Evolutionary conservation across 139 green algal species (phyloP).

Genomic region (Picochlorum sp.): DNA sequence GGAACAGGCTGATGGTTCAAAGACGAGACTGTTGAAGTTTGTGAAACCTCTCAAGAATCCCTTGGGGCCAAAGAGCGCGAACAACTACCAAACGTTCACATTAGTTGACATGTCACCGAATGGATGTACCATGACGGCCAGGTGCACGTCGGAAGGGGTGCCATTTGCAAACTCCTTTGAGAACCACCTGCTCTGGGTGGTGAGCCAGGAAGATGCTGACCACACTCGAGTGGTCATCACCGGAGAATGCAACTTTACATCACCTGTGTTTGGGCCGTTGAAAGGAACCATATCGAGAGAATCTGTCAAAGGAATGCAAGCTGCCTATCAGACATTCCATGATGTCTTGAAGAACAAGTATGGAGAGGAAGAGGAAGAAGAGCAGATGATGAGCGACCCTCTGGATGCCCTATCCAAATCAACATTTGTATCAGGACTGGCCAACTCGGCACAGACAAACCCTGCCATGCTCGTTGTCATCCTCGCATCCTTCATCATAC

Average conservation of each 20-base stretch:
- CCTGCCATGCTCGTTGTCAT: conserved; percentile 18
- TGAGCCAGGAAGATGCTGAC: neutral
- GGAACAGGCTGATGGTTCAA: neutral
- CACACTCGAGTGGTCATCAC: neutral
- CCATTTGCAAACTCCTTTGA: conserved; percentile 26
- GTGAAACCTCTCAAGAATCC: conserved; percentile 19
- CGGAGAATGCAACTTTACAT: conserved; percentile 26
- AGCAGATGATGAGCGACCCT: neutral
- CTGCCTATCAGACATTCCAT: conserved; percentile 15
- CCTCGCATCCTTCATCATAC: conserved; percentile 11
- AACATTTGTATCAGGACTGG: conserved; percentile 6
- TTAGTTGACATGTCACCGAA: neutral
- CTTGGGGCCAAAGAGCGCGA: conserved; percentile 19
- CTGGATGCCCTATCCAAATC: neutral
- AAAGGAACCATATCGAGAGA: conserved; percentile 27
- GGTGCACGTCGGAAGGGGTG: conserved; percentile 17
- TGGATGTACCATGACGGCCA: conserved; percentile 9
- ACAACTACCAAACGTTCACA: conserved; percentile 15
- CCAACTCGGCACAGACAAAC: conserved; percentile 12
- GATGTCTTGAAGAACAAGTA: conserved; percentile 15
- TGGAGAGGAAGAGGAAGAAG: conserved; percentile 4
- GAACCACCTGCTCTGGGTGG: conserved; percentile 29
- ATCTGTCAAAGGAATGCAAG: conserved; percentile 21
- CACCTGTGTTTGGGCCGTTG: conserved; percentile 24
- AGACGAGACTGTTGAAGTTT: conserved; percentile 13